phyloP scores from a whole-genome alignment of 2,329 filamentous ascomycete genomes.

The Fusarium siculi region DNA sequence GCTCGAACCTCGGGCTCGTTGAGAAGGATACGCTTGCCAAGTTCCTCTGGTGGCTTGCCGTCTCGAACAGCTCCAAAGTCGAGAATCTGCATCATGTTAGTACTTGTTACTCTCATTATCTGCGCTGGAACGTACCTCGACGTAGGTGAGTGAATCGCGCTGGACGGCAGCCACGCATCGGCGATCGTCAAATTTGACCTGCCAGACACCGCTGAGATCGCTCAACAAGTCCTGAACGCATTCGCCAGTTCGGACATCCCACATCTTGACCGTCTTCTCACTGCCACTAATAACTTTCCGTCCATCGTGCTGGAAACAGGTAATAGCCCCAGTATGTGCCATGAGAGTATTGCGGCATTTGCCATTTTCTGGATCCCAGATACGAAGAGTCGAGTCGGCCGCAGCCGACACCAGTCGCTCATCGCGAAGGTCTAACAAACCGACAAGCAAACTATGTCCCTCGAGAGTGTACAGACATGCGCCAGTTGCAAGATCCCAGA shows the following conservation, averaged over 20 bases:
- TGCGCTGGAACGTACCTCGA: slow-evolving; percentile 76
- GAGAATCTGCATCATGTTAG: slow-evolving; percentile 73
- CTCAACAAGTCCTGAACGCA: slow-evolving; percentile 93
- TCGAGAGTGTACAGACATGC: slow-evolving; percentile 88
- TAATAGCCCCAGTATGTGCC: slow-evolving; percentile 96
- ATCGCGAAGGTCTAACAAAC: slow-evolving; percentile 87
- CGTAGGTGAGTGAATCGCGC: slow-evolving; percentile 89
- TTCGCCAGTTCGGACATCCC: slow-evolving; percentile 92
- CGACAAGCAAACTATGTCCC: slow-evolving; percentile 91
- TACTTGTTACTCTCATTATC: neutral
- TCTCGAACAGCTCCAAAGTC: slow-evolving; percentile 96
- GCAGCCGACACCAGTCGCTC: slow-evolving; percentile 94
- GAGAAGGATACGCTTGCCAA: slow-evolving; percentile 81
- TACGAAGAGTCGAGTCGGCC: slow-evolving; percentile 92
- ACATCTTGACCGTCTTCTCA: slow-evolving; percentile 97
- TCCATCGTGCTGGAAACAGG: slow-evolving; percentile 97
- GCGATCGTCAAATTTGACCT: slow-evolving; percentile 96
- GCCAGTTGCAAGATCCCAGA: slow-evolving; percentile 93
- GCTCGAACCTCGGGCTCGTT: slow-evolving; percentile 66
- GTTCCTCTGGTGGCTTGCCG: slow-evolving; percentile 79
- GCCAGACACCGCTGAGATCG: slow-evolving; percentile 97
- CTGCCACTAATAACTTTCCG: slow-evolving; percentile 97
- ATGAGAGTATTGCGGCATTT: slow-evolving; percentile 90
- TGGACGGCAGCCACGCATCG: slow-evolving; percentile 97
- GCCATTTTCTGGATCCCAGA: slow-evolving; percentile 96